Conservation (phyloP, 2,329 filamentous ascomycete genomes). For the Calonectria naviculata region DNA sequence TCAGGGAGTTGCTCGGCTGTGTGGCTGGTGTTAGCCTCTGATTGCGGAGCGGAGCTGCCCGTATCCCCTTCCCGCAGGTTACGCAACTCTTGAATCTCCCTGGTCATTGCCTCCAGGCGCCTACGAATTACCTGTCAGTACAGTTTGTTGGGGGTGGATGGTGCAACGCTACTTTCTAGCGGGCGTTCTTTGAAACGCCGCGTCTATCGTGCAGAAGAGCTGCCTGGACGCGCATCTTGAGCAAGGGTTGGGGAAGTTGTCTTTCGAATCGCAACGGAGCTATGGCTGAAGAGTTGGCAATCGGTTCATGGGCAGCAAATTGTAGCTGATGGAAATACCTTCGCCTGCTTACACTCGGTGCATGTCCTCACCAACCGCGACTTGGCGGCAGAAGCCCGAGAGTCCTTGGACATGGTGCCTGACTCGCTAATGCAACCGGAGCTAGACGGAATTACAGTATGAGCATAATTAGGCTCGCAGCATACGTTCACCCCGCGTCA, state of each 20-base stretch:
- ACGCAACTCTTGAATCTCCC: slow-evolving; percentile 34
- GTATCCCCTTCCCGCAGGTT: slow-evolving; percentile 22
- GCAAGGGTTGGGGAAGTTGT: slow-evolving; percentile 31
- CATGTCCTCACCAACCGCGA: slow-evolving; percentile 24
- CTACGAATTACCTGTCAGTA: not conserved
- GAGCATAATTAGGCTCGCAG: not conserved
- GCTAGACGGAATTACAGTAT: not conserved
- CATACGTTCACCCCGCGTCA: not conserved
- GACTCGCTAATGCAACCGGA: not conserved
- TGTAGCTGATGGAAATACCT: slow-evolving; percentile 11
- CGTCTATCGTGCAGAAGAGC: slow-evolving; percentile 33
- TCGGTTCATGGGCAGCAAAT: not conserved
- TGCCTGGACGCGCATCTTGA: slow-evolving; percentile 29
- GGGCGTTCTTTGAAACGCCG: slow-evolving; percentile 29
- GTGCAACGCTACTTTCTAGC: slow-evolving; percentile 25
- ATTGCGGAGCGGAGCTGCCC: not conserved
- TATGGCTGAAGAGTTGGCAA: not conserved
- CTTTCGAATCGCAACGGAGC: slow-evolving; percentile 35
- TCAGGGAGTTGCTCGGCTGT: not conserved
- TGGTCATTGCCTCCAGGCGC: slow-evolving; percentile 32
- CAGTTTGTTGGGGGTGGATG: too few species aligned
- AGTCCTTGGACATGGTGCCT: not conserved
- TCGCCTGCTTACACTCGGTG: slow-evolving; percentile 31
- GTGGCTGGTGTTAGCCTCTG: not conserved
- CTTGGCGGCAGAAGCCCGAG: not conserved